Conservation (phyloP, 192 early-diverging fungal species). For the Backusella tuberculispora region DNA sequence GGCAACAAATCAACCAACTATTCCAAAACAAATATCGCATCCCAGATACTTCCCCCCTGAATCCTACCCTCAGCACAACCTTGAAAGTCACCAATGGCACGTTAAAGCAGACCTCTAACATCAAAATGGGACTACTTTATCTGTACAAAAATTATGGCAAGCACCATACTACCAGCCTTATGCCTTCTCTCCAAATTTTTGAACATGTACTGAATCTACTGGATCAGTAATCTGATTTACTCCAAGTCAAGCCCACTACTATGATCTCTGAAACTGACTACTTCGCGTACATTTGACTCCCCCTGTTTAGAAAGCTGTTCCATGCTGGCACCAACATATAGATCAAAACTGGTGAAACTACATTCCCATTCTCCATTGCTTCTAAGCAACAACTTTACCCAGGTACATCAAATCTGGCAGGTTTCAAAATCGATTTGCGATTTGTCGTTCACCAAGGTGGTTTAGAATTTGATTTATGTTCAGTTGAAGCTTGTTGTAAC, state of each 20-base stretch:
- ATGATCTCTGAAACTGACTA: neutral
- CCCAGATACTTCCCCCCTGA: no score
- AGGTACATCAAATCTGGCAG: neutral
- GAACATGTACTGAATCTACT: constrained; percentile 1
- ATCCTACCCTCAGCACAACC: no score
- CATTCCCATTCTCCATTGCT: neutral
- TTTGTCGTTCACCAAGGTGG: neutral
- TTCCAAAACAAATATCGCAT: no score
- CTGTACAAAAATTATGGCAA: neutral
- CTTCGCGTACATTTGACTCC: neutral
- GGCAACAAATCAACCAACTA: no score
- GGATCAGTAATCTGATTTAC: neutral
- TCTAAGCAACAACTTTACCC: neutral
- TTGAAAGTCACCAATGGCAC: neutral
- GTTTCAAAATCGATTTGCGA: neutral
- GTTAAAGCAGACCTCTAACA: neutral
- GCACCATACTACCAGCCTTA: neutral
- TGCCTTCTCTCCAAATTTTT: neutral
- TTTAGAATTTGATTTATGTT: neutral
- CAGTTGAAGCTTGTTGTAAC: neutral
- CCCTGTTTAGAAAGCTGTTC: neutral
- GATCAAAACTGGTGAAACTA: neutral
- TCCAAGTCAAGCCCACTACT: neutral
- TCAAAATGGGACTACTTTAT: constrained; percentile 1
- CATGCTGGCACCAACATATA: neutral